Conservation (phyloP, 2,329 filamentous ascomycete genomes). For the Phoma sp. region DNA sequence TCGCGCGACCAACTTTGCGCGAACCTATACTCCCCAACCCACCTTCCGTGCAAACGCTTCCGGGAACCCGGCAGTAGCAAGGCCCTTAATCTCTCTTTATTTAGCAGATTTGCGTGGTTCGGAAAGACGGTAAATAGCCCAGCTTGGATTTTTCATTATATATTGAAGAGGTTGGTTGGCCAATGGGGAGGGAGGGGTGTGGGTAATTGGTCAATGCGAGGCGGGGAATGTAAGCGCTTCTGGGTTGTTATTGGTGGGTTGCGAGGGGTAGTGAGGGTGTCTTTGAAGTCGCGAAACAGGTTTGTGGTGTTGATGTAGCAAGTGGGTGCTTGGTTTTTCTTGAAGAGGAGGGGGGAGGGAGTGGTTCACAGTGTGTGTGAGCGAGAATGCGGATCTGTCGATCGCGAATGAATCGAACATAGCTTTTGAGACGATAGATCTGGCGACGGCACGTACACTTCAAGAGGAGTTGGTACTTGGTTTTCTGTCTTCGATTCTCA, state of each 20-base stretch:
- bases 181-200: neutral
- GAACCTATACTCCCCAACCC: neutral
- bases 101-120: neutral
- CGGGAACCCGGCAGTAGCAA: neutral
- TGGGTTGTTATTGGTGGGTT: neutral
- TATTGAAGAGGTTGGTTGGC: neutral
- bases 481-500: neutral
- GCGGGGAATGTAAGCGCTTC: neutral
- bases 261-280: neutral
- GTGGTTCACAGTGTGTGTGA: neutral
- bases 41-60: neutral
- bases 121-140: slow-evolving; percentile 8
- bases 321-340: neutral
- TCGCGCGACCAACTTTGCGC: slow-evolving; percentile 1
- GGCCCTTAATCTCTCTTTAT: slow-evolving; percentile 4
- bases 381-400: neutral
- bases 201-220: neutral
- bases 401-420: neutral
- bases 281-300: too few relatives aligned
- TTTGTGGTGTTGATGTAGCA: neutral
- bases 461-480: neutral
- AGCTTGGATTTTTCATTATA: neutral
- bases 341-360: too few relatives aligned
- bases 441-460: neutral
- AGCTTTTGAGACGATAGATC: neutral